Evolutionary conservation across 2,329 filamentous ascomycete species (phyloP).

Genomic region (Colletotrichum tropicale): DNA sequence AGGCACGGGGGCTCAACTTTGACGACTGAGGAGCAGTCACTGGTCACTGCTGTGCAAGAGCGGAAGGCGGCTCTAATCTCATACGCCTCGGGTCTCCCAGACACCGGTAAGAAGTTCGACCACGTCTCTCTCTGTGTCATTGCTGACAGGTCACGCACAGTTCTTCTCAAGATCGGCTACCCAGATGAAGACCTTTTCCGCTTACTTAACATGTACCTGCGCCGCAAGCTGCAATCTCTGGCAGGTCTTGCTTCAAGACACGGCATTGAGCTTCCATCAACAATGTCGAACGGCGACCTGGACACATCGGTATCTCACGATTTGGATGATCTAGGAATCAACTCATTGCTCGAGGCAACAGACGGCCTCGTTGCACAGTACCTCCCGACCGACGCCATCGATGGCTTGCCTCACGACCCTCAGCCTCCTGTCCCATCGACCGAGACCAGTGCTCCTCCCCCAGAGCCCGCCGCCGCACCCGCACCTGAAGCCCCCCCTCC

Average conservation of each 20-base stretch:
- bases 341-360: conserved; percentile 46
- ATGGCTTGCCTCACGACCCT: conserved; percentile 7
- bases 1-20: conserved; percentile 34
- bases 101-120: conserved; percentile 23
- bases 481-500: conserved; percentile 2
- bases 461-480: neutral
- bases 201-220: conserved; percentile 35
- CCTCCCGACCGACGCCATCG: conserved; percentile 35
- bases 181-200: conserved; percentile 28
- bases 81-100: conserved; percentile 6
- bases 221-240: conserved; percentile 34
- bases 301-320: conserved; percentile 32
- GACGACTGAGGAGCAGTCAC: conserved; percentile 37
- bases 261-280: conserved; percentile 37
- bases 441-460: conserved; percentile 11
- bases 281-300: conserved; percentile 30
- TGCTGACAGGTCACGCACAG: conserved; percentile 39
- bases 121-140: conserved; percentile 31
- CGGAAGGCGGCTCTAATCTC: conserved; percentile 35
- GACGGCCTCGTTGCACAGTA: conserved; percentile 45
- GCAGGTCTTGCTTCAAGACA: conserved; percentile 37
- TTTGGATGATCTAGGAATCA: conserved; percentile 38
- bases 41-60: conserved; percentile 35
- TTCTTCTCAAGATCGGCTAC: conserved; percentile 11
- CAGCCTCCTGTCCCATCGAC: conserved; percentile 17